Conservation (phyloP, 1,284 basidiomycete species). For the Bjerkandera adusta region DNA sequence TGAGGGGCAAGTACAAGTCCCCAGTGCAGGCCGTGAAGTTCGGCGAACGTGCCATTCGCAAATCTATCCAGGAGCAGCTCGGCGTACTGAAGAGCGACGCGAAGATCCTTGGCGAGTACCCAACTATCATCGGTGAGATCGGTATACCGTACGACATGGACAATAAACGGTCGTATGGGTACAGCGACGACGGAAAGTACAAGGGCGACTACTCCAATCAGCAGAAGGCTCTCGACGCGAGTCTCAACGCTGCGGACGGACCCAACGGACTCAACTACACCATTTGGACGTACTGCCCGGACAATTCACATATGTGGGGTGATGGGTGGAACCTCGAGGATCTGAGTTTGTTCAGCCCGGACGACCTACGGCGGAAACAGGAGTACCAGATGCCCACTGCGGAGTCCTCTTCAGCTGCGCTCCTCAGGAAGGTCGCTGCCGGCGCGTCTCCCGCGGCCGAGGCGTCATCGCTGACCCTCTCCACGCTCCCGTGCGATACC, state of each 20-base stretch:
- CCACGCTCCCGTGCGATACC: slow-evolving; percentile 25
- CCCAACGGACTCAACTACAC: slow-evolving; percentile 82
- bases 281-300: slow-evolving; percentile 89
- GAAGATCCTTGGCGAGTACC: slow-evolving; percentile 71
- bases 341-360: slow-evolving; percentile 83
- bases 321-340: slow-evolving; percentile 98
- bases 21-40: slow-evolving; percentile 69
- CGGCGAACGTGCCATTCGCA: slow-evolving; percentile 82
- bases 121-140: slow-evolving; percentile 94
- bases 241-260: slow-evolving; percentile 88
- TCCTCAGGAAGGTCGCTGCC: slow-evolving; percentile 24
- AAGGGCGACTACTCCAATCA: slow-evolving; percentile 81
- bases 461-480: slow-evolving; percentile 32
- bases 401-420: slow-evolving; percentile 31
- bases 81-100: slow-evolving; percentile 77
- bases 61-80: slow-evolving; percentile 83
- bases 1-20: slow-evolving; percentile 85
- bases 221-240: slow-evolving; percentile 88
- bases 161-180: slow-evolving; percentile 80
- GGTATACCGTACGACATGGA: slow-evolving; percentile 96
- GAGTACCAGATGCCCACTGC: slow-evolving; percentile 25
- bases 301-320: slow-evolving; percentile 83
- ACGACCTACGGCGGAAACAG: slow-evolving; percentile 55
- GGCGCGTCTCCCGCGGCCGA: slow-evolving; percentile 20
- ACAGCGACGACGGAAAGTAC: slow-evolving; percentile 70